A percentile compares a stretch with the other conserved stretches of the same genome.
These are phyloP conservation scores for Solanum okadae DNA, from an alignment of 257 asterid genomes.

Conservation along the genomic window DNA sequence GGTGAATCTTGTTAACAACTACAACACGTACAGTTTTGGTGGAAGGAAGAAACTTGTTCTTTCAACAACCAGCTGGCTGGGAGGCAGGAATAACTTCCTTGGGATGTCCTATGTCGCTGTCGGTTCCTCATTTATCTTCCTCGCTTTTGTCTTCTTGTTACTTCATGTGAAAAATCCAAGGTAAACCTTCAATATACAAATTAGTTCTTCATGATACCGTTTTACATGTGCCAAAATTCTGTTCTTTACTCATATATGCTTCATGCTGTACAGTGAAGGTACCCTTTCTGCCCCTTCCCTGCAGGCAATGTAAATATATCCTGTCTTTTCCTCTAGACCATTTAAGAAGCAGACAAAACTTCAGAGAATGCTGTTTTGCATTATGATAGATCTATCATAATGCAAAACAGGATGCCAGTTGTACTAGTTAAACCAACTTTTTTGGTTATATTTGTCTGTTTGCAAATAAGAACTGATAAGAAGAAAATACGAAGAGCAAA, in stretches of 20 bases:
- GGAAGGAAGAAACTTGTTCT: slow-evolving; percentile 68
- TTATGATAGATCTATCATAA: background rate
- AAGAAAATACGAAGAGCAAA: too few relatives aligned
- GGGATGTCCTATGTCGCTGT: slow-evolving; percentile 47
- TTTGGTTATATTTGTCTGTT: background rate
- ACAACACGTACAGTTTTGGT: slow-evolving; percentile 69
- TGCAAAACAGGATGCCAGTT: background rate
- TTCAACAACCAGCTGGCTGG: slow-evolving; percentile 62
- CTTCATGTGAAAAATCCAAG: slow-evolving; percentile 55
- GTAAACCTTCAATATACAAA: slow-evolving; percentile 17
- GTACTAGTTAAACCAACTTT: background rate
- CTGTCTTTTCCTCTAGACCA: background rate
- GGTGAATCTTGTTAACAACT: slow-evolving; percentile 52
- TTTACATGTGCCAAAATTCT: background rate
- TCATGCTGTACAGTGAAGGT: background rate
- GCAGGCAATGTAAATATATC: background rate
- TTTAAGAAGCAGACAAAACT: background rate
- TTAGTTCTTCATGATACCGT: background rate
- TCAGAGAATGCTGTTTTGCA: background rate
- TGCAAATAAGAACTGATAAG: too few relatives aligned
- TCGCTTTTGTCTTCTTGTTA: slow-evolving; percentile 46
- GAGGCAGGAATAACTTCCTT: slow-evolving; percentile 61
- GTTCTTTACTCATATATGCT: background rate
- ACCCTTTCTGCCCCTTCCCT: background rate
- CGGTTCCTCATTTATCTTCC: slow-evolving; percentile 36